Percentiles rank a stretch among this genome's conserved stretches.
Evolutionary conservation across 2,329 filamentous ascomycete species (phyloP).

Genomic region (Orbilia blumenaviensis): DNA sequence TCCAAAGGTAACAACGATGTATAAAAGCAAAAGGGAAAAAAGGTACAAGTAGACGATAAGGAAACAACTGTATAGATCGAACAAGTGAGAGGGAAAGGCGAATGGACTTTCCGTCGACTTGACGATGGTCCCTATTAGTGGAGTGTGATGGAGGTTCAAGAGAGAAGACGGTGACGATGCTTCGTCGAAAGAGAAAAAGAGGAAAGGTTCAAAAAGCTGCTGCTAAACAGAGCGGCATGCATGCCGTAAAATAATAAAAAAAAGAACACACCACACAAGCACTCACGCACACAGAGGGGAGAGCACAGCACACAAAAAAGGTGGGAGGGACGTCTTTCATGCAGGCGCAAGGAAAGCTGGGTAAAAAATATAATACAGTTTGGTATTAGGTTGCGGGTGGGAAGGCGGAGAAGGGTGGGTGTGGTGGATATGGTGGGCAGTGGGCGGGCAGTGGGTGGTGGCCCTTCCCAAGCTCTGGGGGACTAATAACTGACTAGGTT

Average conservation of each 20-base stretch:
- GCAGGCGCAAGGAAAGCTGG: slow-evolving; percentile 52
- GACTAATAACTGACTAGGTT: too few species aligned
- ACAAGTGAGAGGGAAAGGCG: slow-evolving; percentile 50
- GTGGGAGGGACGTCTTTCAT: slow-evolving; percentile 26
- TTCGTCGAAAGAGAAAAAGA: slow-evolving; percentile 39
- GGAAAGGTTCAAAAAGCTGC: slow-evolving; percentile 46
- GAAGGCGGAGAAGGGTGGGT: slow-evolving; percentile 30
- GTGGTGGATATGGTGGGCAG: background rate
- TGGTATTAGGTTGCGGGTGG: slow-evolving; percentile 14
- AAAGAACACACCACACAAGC: background rate
- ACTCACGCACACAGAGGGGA: too few species aligned
- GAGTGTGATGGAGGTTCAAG: slow-evolving; percentile 57
- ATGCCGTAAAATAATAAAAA: slow-evolving; percentile 50
- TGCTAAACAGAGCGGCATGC: slow-evolving; percentile 49
- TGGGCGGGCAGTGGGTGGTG: background rate
- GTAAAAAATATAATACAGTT: slow-evolving; percentile 45
- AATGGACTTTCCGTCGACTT: slow-evolving; percentile 51
- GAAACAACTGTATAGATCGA: slow-evolving; percentile 25
- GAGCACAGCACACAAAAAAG: slow-evolving; percentile 12
- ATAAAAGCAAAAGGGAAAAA: slow-evolving; percentile 20
- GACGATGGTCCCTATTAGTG: slow-evolving; percentile 46
- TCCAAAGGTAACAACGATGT: slow-evolving; percentile 49
- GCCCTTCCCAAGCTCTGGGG: too few species aligned
- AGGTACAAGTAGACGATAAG: slow-evolving; percentile 19
- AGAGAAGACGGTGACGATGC: slow-evolving; percentile 53